Base-by-base conservation (phyloP, 176 grass and related monocot species). In the Miscanthus lutarioriparius region DNA sequence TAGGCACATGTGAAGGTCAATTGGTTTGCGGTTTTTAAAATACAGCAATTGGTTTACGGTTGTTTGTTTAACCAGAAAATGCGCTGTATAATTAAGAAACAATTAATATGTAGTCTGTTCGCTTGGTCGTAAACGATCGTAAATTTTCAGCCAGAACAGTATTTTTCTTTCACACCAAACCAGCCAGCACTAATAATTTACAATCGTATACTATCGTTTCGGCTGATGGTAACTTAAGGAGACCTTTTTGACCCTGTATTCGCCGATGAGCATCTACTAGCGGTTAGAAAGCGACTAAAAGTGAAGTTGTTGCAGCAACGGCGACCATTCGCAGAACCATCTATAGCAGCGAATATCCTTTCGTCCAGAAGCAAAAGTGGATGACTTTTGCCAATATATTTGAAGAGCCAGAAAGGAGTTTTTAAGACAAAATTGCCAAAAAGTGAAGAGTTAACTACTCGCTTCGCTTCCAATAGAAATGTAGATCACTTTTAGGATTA, bases 311-410 rank as follows among this genome's bases (percentile, higher is more conserved):
- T 83, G 63, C 84, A 35, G 80, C 51, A 75, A 35, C 23, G 30
- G 75, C 59, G 69, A 51, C 89, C 84, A 75, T 73, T 63, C 74
- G n/a, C 8, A 2, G 22, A 69, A 43, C 47, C 26, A 53, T 47
- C n/a, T 36, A n/a, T n/a, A 14, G 25, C 30, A 7, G 48, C 77
- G 11, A 78, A 82, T 53, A 69, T 67, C 8, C 17, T 74, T 82
- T 63, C 30, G 38, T 45, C 23, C 26, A 53, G 74, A 65, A 33
- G 9, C 68, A 79, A 45, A 79, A 23, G 26, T 20, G 56, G 58
- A 62, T 12, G 58, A 4, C 58, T 62, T 62, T 4, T 4, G 1
- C 19, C n/a, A 61, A 25, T 48, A 47, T 48, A 30, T 74, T 48
- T 33, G 44, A 74, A 51, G 28, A 51, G 25, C 10, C 8, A 11